Conservation (phyloP, 805 yeast genomes). For the Teunomyces panamensis region DNA sequence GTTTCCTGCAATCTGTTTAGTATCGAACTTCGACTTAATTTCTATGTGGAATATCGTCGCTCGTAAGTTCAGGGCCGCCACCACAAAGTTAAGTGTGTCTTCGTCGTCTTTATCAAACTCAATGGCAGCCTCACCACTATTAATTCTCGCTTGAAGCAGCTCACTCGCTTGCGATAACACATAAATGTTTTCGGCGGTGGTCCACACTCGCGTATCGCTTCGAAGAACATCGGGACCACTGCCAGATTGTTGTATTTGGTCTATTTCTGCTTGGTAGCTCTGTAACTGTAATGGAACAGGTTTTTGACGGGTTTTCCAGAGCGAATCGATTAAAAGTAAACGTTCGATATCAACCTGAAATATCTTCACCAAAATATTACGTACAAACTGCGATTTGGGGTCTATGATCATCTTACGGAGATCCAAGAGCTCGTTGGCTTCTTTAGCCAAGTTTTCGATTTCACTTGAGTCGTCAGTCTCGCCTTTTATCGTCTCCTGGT, state of each 20-base stretch:
- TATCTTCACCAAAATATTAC: constrained; percentile 54
- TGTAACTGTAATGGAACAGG: constrained; percentile 61
- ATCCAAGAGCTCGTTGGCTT: constrained; percentile 59
- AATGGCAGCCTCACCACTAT: constrained; percentile 35
- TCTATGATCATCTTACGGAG: constrained; percentile 20
- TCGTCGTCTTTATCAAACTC: constrained; percentile 94
- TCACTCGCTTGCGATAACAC: constrained; percentile 52
- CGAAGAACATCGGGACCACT: constrained; percentile 14
- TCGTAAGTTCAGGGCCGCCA: constrained; percentile 78
- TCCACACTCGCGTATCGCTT: constrained; percentile 52
- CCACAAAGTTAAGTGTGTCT: constrained; percentile 85
- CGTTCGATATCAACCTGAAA: constrained; percentile 78
- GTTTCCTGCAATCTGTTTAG: constrained; percentile 95
- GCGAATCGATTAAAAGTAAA: constrained; percentile 62
- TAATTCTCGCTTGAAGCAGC: constrained; percentile 49
- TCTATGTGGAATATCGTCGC: constrained; percentile 69
- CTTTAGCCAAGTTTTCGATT: constrained; percentile 60
- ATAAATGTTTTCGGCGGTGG: constrained; percentile 56
- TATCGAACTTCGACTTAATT: constrained; percentile 73
- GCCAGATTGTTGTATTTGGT: constrained; percentile 2
- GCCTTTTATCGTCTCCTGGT: constrained; percentile 21
- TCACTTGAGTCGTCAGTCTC: constrained; percentile 68
- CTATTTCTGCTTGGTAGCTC: constrained; percentile 13
- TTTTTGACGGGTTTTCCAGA: constrained; percentile 70
- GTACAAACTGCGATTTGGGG: constrained; percentile 17